A percentile compares a stretch with the other conserved stretches of the same genome.
Evolutionary conservation across 148 eudicot species (phyloP).

Genomic region (Talinum fruticosum): DNA sequence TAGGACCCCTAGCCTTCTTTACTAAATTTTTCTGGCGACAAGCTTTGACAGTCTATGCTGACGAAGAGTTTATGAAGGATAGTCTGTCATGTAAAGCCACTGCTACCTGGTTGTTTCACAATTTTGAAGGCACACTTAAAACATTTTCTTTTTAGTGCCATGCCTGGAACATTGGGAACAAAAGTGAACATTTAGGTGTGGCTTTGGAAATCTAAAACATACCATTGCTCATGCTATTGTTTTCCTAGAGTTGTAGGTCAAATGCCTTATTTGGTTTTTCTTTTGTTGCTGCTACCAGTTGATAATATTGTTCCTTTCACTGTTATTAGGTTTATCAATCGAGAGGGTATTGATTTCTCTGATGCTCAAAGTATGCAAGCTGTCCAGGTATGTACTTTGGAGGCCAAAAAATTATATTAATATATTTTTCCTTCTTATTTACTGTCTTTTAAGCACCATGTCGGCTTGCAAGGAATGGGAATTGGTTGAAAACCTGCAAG

Average conservation of each 20-base stretch:
- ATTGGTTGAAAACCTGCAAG: conserved; percentile 82
- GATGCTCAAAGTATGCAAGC: conserved; percentile 95
- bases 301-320: background rate
- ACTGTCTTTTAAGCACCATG: background rate
- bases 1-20: background rate
- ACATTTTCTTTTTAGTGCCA: background rate
- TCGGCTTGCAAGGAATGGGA: conserved; percentile 79
- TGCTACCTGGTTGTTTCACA: background rate
- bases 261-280: background rate
- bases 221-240: background rate
- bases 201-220: background rate
- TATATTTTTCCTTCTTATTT: background rate
- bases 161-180: background rate
- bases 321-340: conserved; percentile 73
- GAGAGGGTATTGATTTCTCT: conserved; percentile 98
- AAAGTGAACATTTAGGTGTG: background rate
- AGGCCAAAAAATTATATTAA: conserved; percentile 6
- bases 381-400: conserved; percentile 58
- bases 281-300: background rate
- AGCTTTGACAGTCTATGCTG: background rate
- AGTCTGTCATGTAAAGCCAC: background rate
- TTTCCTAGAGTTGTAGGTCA: background rate
- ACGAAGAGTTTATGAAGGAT: background rate
- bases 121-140: background rate
- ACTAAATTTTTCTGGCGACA: background rate